Conservation (phyloP, 169 alveolate species). For the Theileria luwenshuni region DNA sequence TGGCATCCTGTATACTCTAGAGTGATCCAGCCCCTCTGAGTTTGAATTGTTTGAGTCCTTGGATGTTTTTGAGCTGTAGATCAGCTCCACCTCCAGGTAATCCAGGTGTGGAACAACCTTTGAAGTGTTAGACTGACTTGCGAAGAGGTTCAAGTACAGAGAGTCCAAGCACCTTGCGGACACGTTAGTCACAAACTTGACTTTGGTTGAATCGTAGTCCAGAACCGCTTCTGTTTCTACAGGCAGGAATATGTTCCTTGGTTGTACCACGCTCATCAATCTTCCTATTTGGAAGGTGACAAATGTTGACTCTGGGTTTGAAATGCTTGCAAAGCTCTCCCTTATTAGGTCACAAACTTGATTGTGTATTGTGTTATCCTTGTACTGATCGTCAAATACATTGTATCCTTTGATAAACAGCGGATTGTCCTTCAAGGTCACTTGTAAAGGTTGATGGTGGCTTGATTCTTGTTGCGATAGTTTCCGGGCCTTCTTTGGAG, state of each 20-base stretch:
- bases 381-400: conserved; percentile 29
- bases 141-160: conserved; percentile 52
- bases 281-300: conserved; percentile 54
- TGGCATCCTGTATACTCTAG: conserved; percentile 46
- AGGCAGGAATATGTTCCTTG: conserved; percentile 52
- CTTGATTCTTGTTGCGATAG: conserved; percentile 9
- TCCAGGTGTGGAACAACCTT: conserved; percentile 45
- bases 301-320: conserved; percentile 27
- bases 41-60: neutral
- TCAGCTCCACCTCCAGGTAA: conserved; percentile 49
- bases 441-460: neutral
- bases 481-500: conserved; percentile 6
- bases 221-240: conserved; percentile 53
- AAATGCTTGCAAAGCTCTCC: conserved; percentile 58
- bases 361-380: conserved; percentile 22
- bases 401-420: conserved; percentile 45
- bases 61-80: conserved; percentile 6
- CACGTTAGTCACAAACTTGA: conserved; percentile 45
- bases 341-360: conserved; percentile 24
- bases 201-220: conserved; percentile 40
- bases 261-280: conserved; percentile 50
- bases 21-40: conserved; percentile 46
- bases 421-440: conserved; percentile 30
- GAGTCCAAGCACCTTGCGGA: conserved; percentile 47
- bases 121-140: conserved; percentile 38